phyloP scores from a whole-genome alignment of 805 yeast species.

The Debaryomyces castellii region DNA sequence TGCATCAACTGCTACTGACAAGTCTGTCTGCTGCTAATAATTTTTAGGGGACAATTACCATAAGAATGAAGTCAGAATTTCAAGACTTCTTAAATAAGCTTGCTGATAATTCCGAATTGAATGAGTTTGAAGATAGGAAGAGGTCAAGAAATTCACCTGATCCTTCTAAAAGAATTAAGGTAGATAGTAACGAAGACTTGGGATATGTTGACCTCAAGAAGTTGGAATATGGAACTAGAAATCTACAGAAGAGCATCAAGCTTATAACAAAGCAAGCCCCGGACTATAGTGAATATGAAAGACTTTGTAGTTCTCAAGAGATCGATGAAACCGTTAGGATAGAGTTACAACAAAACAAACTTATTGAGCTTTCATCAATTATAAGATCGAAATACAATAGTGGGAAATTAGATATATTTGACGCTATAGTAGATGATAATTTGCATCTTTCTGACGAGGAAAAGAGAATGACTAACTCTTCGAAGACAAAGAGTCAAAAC shows the following conservation, averaged over 20 bases:
- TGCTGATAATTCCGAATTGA: neutral
- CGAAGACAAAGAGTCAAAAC: neutral
- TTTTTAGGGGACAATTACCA: neutral
- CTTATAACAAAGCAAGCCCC: constrained; percentile 59
- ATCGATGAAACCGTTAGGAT: constrained; percentile 45
- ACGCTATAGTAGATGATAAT: constrained; percentile 50
- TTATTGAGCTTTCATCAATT: constrained; percentile 58
- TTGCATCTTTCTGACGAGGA: constrained; percentile 18
- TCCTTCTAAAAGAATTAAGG: neutral
- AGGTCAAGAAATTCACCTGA: neutral
- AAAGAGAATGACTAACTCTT: neutral
- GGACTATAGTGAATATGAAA: constrained; percentile 40
- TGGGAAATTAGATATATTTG: constrained; percentile 52
- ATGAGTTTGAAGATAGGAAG: neutral
- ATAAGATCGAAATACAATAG: constrained; percentile 53
- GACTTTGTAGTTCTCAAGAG: constrained; percentile 25
- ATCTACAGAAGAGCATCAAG: constrained; percentile 50
- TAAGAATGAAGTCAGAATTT: neutral
- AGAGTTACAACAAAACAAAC: constrained; percentile 51
- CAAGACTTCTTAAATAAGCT: neutral
- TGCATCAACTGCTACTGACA: neutral
- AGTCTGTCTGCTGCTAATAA: neutral
- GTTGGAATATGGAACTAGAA: constrained; percentile 38
- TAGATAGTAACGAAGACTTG: neutral
- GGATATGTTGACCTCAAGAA: constrained; percentile 40